Conservation (phyloP, 805 yeast genomes). For the Kodamaea jinghongensis region DNA sequence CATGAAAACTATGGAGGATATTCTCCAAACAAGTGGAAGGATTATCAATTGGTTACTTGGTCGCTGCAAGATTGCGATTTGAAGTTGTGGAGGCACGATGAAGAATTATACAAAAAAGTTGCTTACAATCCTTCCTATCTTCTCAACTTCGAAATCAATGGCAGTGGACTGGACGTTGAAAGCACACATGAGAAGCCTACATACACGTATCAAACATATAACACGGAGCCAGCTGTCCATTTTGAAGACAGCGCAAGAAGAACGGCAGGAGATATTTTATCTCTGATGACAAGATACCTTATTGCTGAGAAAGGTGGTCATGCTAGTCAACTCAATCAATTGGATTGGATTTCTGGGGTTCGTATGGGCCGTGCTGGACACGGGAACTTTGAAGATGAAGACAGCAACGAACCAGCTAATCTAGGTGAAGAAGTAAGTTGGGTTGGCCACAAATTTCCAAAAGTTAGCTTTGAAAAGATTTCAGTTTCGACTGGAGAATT, state of each 20-base stretch:
- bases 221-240: constrained; percentile 35
- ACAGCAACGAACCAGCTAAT: constrained; percentile 48
- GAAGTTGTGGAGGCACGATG: constrained; percentile 68
- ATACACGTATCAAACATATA: constrained; percentile 32
- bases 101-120: constrained; percentile 33
- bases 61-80: constrained; percentile 78
- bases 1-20: constrained; percentile 45
- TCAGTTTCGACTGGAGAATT: constrained; percentile 83
- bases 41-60: constrained; percentile 93
- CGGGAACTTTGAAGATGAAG: constrained; percentile 22
- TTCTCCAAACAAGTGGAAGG: constrained; percentile 61
- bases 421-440: constrained; percentile 89
- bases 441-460: constrained; percentile 87
- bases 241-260: constrained; percentile 31
- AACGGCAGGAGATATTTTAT: constrained; percentile 32
- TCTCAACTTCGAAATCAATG: constrained; percentile 14
- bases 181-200: neutral
- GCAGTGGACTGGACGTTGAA: neutral
- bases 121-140: constrained; percentile 38
- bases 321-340: constrained; percentile 55
- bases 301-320: constrained; percentile 28
- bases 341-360: constrained; percentile 93
- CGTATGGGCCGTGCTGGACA: constrained; percentile 59
- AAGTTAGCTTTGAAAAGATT: constrained; percentile 79
- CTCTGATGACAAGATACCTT: constrained; percentile 36